Evolutionary conservation across 805 yeast genomes (phyloP).

Genomic region (Metschnikowia chrysomelidarum): DNA sequence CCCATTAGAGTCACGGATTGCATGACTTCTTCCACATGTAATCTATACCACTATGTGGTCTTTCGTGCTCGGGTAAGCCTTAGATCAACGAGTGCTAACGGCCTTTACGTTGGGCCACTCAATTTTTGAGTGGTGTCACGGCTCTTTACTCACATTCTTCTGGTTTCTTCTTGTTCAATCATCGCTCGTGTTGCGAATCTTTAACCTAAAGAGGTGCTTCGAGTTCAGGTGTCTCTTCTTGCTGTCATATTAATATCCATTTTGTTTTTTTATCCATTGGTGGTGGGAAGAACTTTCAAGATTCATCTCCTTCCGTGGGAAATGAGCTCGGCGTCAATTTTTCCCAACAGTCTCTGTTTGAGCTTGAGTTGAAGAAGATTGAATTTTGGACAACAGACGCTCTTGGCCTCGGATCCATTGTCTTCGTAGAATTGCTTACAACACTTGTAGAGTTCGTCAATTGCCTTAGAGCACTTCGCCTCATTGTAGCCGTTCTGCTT

Average conservation of each 20-base stretch:
- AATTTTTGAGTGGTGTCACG: conserved; percentile 54
- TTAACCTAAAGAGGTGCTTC: too few relatives aligned
- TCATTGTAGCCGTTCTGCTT: conserved; percentile 64
- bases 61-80: conserved; percentile 96
- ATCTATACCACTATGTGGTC: conserved; percentile 43
- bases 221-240: too few relatives aligned
- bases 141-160: conserved; percentile 63
- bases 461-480: conserved; percentile 63
- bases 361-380: conserved; percentile 59
- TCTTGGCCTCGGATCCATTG: conserved; percentile 56
- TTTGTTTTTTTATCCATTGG: too few relatives aligned
- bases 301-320: conserved; percentile 10
- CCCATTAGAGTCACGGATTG: conserved; percentile 78
- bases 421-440: conserved; percentile 64
- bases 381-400: conserved; percentile 80
- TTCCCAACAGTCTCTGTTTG: conserved; percentile 57
- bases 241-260: not conserved
- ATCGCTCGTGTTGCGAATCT: not conserved
- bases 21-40: conserved; percentile 48
- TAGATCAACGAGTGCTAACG: conserved; percentile 59
- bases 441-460: conserved; percentile 72
- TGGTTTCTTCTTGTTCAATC: not conserved
- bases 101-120: conserved; percentile 57
- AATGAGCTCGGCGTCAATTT: conserved; percentile 55
- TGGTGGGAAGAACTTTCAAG: not conserved